A percentile compares a stretch with the other conserved stretches of the same genome.
Conservation (phyloP, 2,329 filamentous ascomycete genomes). For the Claviceps pusilla region DNA sequence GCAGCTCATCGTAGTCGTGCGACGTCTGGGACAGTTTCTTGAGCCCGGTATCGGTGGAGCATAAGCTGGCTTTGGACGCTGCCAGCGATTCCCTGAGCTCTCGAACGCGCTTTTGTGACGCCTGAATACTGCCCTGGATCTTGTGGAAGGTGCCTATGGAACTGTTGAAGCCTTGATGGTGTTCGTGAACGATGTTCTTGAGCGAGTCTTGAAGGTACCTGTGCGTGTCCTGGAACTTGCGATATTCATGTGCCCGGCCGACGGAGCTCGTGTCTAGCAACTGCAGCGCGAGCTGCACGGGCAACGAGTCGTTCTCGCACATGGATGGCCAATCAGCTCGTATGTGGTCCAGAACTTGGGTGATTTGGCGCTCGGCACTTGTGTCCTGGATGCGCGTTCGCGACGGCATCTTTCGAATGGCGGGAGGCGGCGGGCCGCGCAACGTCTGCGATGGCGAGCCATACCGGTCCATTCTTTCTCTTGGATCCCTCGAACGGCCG, state of each 20-base stretch:
- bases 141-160: slow-evolving; percentile 98
- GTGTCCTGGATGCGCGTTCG: slow-evolving; percentile 25
- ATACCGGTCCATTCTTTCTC: slow-evolving; percentile 29
- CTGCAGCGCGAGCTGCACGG: slow-evolving; percentile 87
- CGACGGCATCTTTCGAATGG: slow-evolving; percentile 20
- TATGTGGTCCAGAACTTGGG: slow-evolving; percentile 63
- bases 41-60: slow-evolving; percentile 76
- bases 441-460: slow-evolving; percentile 21
- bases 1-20: slow-evolving; percentile 76
- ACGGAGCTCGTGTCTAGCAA: slow-evolving; percentile 88
- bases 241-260: slow-evolving; percentile 76
- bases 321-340: slow-evolving; percentile 84
- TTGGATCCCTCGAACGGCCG: slow-evolving; percentile 26
- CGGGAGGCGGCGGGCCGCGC: slow-evolving; percentile 16
- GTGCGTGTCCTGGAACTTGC: slow-evolving; percentile 70
- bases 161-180: slow-evolving; percentile 97
- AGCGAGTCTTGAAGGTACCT: slow-evolving; percentile 81
- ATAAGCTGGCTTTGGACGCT: slow-evolving; percentile 65
- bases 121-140: slow-evolving; percentile 84
- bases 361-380: slow-evolving; percentile 41
- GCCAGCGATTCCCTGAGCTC: slow-evolving; percentile 69
- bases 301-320: slow-evolving; percentile 75
- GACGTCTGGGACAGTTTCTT: slow-evolving; percentile 78
- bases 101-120: slow-evolving; percentile 74
- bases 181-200: slow-evolving; percentile 92